A percentile compares a stretch with the other conserved stretches of the same genome.
Evolutionary conservation across 495 filamentous ascomycete genomes (phyloP).

Genomic region (Staphylotrichum tortipilum): DNA sequence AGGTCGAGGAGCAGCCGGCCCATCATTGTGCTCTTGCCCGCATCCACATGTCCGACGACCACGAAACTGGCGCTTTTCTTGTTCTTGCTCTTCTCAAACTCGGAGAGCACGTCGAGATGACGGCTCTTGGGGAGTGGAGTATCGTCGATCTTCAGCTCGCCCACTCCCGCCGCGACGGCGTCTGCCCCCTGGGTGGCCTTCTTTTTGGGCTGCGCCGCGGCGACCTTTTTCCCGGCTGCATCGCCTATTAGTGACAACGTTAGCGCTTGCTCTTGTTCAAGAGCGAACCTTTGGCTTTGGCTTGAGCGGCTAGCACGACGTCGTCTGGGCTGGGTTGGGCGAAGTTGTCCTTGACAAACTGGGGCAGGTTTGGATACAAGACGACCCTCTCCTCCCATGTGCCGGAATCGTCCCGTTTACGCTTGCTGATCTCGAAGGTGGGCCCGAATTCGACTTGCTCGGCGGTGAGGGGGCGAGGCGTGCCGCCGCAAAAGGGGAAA

Average conservation of each 20-base stretch:
- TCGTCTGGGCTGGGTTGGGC: constrained; percentile 91
- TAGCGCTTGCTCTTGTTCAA: constrained; percentile 31
- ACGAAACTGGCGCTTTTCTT: constrained; percentile 91
- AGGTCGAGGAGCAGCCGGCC: constrained; percentile 86
- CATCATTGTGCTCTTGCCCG: constrained; percentile 97
- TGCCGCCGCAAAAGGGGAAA: neutral
- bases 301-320: constrained; percentile 76
- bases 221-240: constrained; percentile 39
- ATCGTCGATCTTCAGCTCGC: constrained; percentile 57
- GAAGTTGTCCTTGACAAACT: constrained; percentile 52
- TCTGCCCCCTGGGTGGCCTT: constrained; percentile 21
- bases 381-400: neutral
- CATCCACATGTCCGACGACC: constrained; percentile 95
- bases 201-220: constrained; percentile 25
- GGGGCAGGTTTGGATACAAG: constrained; percentile 25
- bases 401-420: neutral
- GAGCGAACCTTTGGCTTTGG: constrained; percentile 84
- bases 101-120: constrained; percentile 74
- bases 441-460: no score
- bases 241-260: constrained; percentile 35
- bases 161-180: constrained; percentile 43
- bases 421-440: neutral
- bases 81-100: constrained; percentile 62
- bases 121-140: constrained; percentile 70
- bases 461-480: no score